A percentile compares a stretch with the other conserved stretches of the same genome.
Conservation (phyloP, 495 filamentous ascomycete genomes). For the Penicillium manginii region DNA sequence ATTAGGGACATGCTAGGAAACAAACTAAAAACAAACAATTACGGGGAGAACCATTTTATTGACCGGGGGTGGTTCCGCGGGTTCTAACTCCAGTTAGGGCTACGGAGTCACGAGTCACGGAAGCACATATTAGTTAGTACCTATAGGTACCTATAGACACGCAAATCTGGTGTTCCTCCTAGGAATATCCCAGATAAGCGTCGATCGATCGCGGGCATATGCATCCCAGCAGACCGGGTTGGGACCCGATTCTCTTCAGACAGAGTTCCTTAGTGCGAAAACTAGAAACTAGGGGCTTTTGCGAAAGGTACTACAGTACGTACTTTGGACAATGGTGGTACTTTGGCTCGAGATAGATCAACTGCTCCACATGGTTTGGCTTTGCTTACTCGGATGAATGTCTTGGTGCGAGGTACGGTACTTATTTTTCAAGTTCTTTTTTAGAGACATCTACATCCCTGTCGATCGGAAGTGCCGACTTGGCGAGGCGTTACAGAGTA, state of each 20-base stretch:
- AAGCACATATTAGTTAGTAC: too few species aligned
- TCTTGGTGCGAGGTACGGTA: too few species aligned
- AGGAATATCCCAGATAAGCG: background rate
- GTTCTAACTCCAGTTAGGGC: too few species aligned
- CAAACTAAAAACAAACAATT: background rate
- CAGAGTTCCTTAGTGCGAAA: background rate
- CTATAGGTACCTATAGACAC: too few species aligned
- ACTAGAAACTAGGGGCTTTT: background rate
- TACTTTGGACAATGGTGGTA: background rate
- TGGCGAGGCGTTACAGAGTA: too few species aligned
- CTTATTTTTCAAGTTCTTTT: background rate
- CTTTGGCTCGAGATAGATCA: background rate
- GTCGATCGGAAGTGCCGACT: constrained; percentile 1
- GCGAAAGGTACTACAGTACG: background rate
- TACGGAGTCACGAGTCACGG: too few species aligned
- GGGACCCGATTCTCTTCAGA: constrained; percentile 1
- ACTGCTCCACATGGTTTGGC: background rate
- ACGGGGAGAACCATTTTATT: too few species aligned
- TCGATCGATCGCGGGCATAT: background rate
- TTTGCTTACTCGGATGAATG: too few species aligned
- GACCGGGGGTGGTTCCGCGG: too few species aligned
- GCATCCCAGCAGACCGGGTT: constrained; percentile 8
- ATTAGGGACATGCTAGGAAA: background rate
- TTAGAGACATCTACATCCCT: constrained; percentile 1
- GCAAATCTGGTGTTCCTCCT: too few species aligned